Evolutionary conservation across 202 grass and related monocot genomes (phyloP).

Genomic region (Saccharum hybrid): DNA sequence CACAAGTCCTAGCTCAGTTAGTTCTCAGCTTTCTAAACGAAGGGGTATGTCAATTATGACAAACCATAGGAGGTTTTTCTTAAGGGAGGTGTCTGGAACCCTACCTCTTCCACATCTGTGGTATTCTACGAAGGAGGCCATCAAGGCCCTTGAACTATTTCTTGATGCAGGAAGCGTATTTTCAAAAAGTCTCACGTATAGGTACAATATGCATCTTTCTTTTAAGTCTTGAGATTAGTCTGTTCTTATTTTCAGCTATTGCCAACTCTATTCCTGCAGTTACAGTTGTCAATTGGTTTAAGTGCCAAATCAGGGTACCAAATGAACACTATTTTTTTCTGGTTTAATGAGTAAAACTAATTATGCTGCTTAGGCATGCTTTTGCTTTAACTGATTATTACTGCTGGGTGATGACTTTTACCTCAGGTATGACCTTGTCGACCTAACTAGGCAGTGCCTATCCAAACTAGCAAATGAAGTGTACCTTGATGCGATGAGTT

Average conservation of each 20-base stretch:
- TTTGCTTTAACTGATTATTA: slow-evolving; percentile 13
- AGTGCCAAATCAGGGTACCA: background rate
- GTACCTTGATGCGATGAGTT: slow-evolving; percentile 65
- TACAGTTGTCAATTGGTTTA: slow-evolving; percentile 2
- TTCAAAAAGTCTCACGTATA: slow-evolving; percentile 75
- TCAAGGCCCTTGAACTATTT: slow-evolving; percentile 84
- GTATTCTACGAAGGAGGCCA: slow-evolving; percentile 79
- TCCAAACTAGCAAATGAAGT: slow-evolving; percentile 96
- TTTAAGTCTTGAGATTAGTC: slow-evolving; percentile 1
- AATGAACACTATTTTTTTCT: background rate
- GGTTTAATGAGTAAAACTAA: slow-evolving; percentile 10
- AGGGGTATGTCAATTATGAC: slow-evolving; percentile 45
- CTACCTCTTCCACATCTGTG: slow-evolving; percentile 84
- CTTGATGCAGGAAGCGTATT: slow-evolving; percentile 64
- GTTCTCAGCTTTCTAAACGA: slow-evolving; percentile 51
- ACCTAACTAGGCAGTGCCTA: slow-evolving; percentile 80
- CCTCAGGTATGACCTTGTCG: slow-evolving; percentile 90
- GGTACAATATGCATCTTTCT: slow-evolving; percentile 51
- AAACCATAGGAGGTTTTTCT: slow-evolving; percentile 56
- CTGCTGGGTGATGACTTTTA: slow-evolving; percentile 13
- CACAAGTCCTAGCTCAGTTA: slow-evolving; percentile 51
- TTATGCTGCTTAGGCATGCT: slow-evolving; percentile 7
- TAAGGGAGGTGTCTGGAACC: slow-evolving; percentile 56
- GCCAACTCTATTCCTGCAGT: background rate
- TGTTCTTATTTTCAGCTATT: slow-evolving; percentile 29